Conservation (phyloP, 805 yeast species). For the Yueomyces sp. region DNA sequence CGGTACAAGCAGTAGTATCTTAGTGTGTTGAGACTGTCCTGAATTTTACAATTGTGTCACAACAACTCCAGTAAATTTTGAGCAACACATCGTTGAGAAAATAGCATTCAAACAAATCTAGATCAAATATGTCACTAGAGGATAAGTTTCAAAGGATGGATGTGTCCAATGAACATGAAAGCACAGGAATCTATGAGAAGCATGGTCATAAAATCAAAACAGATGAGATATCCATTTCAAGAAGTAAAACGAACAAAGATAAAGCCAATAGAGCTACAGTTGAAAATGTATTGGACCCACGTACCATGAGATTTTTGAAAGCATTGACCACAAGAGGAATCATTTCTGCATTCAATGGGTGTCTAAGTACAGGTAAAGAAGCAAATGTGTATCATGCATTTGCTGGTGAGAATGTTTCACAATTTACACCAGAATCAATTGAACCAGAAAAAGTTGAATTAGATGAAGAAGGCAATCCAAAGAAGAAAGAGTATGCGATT, state of each 20-base stretch:
- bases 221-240: constrained; percentile 41
- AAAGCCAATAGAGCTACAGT: constrained; percentile 92
- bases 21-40: too few relatives aligned
- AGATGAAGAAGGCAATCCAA: constrained; percentile 19
- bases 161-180: constrained; percentile 21
- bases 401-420: constrained; percentile 15
- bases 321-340: constrained; percentile 76
- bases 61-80: too few relatives aligned
- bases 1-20: too few relatives aligned
- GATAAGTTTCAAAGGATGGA: constrained; percentile 10
- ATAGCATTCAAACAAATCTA: not conserved
- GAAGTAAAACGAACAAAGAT: constrained; percentile 55
- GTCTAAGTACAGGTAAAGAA: constrained; percentile 93
- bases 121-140: constrained; percentile 10
- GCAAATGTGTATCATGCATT: constrained; percentile 92
- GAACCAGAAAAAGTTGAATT: constrained; percentile 1
- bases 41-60: too few relatives aligned
- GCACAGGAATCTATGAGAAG: constrained; percentile 41
- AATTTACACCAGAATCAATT: not conserved
- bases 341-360: constrained; percentile 79
- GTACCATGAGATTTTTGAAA: constrained; percentile 73
- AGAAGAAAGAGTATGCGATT: constrained; percentile 59
- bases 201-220: constrained; percentile 53
- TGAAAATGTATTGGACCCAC: constrained; percentile 91
- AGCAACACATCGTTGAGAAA: too few relatives aligned